Evolutionary conservation across 306 rosid species (phyloP), one percentile per base, ranked within the genome.

Genomic region (Prunus armeniaca): DNA sequence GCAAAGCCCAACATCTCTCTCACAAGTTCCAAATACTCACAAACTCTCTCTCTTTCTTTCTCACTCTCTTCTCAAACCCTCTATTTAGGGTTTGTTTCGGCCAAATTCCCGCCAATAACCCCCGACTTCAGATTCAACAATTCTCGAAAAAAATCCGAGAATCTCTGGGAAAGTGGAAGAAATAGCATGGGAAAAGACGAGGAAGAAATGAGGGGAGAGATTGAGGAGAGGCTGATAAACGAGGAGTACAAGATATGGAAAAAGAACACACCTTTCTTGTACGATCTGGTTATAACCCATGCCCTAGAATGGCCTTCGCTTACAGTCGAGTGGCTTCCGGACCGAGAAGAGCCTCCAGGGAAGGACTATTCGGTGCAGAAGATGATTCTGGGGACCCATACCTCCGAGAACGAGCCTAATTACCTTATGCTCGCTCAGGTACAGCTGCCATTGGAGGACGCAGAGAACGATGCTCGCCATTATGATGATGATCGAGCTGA

Each of bases 171-270:
- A 65, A 78, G 67, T 65, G 82, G 66, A 51, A 43, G 47, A 55
- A 72, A 24, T 12, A 49, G 32, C 41, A 95, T 96, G 98, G 98
- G 97, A 50, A 92, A 91, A 76, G 99, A 92, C 77, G 99, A 96
- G 27, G 97, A 92, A 57, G 99, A 91, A 83, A 91, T 96, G 98
- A 82, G 99, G 66, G 98, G 99, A 5, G 98, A 92, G 82, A 96
- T 91, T 24, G 97, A 96, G 82, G 99, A 96, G 86, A 82, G 99
- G 43, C 79, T 92, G 54, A 90, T 96, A 49, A 96, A 96, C 78
- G 99, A 96, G 76, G 99, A 96, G 87, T 92, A 96, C 93, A 96
- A 96, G 86, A 96, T 96, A 74, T 92, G 99, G 99, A 96, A 96
- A 87, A 96, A 96, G 88, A 96, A 96, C 86, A 92, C 98, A 5